Conservation (phyloP, 352 stramenopile genomes). For the Pythium diclinum region DNA sequence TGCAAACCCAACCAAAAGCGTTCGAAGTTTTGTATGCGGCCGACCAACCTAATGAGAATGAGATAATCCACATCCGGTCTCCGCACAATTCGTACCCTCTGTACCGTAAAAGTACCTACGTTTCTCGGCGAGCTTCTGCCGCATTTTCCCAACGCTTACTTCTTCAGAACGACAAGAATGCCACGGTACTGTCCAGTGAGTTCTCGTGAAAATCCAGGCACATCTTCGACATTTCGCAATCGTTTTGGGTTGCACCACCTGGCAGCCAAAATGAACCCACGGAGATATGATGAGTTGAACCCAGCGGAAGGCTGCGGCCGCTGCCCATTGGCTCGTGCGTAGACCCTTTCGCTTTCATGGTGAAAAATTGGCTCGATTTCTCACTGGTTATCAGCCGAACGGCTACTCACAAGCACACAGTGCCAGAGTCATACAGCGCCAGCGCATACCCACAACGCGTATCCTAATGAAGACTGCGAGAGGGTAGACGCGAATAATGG, state of each 20-base stretch:
- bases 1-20: neutral
- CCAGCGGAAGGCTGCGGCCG: neutral
- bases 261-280: neutral
- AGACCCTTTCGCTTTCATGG: neutral
- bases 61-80: neutral
- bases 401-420: neutral
- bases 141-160: neutral
- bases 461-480: conserved; percentile 1
- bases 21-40: neutral
- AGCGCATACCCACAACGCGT: neutral
- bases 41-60: neutral
- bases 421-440: neutral
- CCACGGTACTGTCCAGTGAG: neutral
- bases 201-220: neutral
- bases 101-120: neutral
- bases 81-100: neutral
- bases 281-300: neutral
- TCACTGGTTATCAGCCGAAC: neutral
- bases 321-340: neutral
- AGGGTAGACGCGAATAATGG: neutral
- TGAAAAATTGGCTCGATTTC: conserved; percentile 6
- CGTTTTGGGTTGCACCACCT: neutral
- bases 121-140: neutral
- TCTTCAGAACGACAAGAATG: neutral
- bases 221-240: neutral